Evolutionary conservation across 2,329 filamentous ascomycete species (phyloP).

Genomic region (Ustulina deusta): DNA sequence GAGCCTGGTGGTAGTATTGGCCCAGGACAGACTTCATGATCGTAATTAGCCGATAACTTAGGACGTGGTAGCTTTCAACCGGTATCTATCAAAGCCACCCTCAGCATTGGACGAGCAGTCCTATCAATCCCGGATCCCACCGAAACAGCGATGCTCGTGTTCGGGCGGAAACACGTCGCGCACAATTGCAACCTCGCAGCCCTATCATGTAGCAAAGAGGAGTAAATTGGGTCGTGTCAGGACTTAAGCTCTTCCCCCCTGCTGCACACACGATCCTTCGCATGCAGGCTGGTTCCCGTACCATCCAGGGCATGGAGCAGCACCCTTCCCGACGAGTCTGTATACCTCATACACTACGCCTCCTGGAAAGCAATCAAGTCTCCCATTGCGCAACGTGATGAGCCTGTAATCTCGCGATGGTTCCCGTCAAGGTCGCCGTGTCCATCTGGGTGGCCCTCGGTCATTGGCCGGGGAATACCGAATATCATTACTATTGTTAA

Average conservation of each 20-base stretch:
- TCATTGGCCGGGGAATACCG: slow-evolving; percentile 18
- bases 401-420: slow-evolving; percentile 27
- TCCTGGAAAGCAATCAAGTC: neutral
- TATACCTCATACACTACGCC: neutral
- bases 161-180: slow-evolving; percentile 16
- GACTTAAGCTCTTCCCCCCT: slow-evolving; percentile 18
- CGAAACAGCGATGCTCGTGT: slow-evolving; percentile 25
- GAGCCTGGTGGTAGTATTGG: neutral
- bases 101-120: slow-evolving; percentile 3
- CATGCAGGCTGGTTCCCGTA: slow-evolving; percentile 29
- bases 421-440: slow-evolving; percentile 18
- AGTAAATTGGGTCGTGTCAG: slow-evolving; percentile 10
- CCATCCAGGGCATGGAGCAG: slow-evolving; percentile 8
- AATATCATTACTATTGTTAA: slow-evolving; percentile 9
- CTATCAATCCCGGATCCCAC: slow-evolving; percentile 7
- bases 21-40: neutral
- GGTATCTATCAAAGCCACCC: slow-evolving; percentile 8
- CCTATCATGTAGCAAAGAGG: slow-evolving; percentile 30
- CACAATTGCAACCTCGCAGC: slow-evolving; percentile 27
- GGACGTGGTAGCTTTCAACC: slow-evolving; percentile 5
- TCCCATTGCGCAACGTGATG: slow-evolving; percentile 15
- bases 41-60: slow-evolving; percentile 4
- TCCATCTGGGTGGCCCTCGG: slow-evolving; percentile 2
- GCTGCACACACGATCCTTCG: slow-evolving; percentile 25
- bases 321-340: slow-evolving; percentile 21